These are phyloP conservation scores for Puccinia hordei DNA, from an alignment of 1,284 basidiomycete genomes.

Conservation along the genomic window DNA sequence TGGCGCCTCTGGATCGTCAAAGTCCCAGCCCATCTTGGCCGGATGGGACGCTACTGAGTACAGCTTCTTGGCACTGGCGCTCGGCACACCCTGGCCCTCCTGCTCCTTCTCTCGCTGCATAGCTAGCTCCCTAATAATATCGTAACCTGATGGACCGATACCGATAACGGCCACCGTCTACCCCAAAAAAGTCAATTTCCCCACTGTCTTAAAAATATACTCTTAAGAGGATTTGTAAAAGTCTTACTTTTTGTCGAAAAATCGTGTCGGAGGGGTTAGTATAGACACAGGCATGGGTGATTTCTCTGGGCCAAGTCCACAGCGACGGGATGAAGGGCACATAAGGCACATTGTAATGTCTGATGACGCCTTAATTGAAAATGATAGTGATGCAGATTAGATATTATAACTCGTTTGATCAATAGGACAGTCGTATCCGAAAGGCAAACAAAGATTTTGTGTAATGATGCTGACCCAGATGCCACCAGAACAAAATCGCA, in stretches of 20 bases:
- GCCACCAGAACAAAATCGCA: conserved; percentile 43
- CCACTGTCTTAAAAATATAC: neutral
- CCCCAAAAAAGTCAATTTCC: neutral
- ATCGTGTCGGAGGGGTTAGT: neutral
- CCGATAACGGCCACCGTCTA: conserved; percentile 36
- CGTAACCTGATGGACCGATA: conserved; percentile 44
- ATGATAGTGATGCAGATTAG: neutral
- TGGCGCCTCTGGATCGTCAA: conserved; percentile 22
- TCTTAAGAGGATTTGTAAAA: neutral
- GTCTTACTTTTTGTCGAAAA: conserved; percentile 10
- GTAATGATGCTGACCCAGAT: conserved; percentile 23
- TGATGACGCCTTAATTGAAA: conserved; percentile 54
- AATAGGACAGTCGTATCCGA: neutral
- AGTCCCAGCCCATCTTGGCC: conserved; percentile 27
- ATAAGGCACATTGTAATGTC: conserved; percentile 52
- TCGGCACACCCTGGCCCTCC: too few species aligned
- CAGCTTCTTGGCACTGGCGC: neutral
- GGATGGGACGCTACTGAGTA: conserved; percentile 33
- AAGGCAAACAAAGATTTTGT: neutral
- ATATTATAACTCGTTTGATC: neutral
- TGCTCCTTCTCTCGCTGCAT: neutral
- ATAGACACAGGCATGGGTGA: conserved; percentile 36
- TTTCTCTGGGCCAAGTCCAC: conserved; percentile 36
- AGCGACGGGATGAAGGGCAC: conserved; percentile 56
- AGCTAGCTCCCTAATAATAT: conserved; percentile 28